Conservation (phyloP, 352 stramenopile species). For the Pythium biforme region DNA sequence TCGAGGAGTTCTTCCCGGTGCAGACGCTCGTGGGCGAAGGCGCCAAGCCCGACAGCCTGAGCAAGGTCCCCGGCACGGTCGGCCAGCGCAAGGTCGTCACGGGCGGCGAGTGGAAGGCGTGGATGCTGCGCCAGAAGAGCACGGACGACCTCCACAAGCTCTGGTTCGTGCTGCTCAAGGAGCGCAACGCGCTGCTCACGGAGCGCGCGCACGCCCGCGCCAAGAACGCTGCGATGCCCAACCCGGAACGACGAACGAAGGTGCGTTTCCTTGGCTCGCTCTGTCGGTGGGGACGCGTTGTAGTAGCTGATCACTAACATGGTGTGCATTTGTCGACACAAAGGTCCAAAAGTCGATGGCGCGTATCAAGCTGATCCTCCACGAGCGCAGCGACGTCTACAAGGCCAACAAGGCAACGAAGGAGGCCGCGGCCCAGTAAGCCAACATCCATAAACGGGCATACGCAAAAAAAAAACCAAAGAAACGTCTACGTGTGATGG, state of each 20-base stretch:
- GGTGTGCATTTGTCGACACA: neutral
- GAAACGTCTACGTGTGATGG: neutral
- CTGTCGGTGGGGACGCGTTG: neutral
- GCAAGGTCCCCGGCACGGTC: constrained; percentile 61
- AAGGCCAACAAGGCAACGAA: constrained; percentile 68
- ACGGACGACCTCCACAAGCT: constrained; percentile 99
- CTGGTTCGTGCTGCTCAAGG: constrained; percentile 98
- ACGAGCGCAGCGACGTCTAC: constrained; percentile 80
- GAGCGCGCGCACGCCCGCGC: constrained; percentile 83
- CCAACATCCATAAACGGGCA: neutral
- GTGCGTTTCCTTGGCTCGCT: constrained; percentile 15
- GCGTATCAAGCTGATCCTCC: constrained; percentile 84
- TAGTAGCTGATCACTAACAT: neutral
- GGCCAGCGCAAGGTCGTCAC: constrained; percentile 59
- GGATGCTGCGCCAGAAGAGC: constrained; percentile 96
- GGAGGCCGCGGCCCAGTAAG: constrained; percentile 13
- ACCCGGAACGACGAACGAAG: constrained; percentile 76
- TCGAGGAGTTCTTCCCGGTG: constrained; percentile 77
- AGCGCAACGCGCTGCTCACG: constrained; percentile 96
- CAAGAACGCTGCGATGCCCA: constrained; percentile 77
- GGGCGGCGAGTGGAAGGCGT: constrained; percentile 93
- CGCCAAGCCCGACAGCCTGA: constrained; percentile 48
- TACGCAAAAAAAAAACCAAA: no score
- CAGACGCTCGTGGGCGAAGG: constrained; percentile 48
- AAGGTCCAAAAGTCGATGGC: constrained; percentile 87